phyloP scores from a whole-genome alignment of 1,284 basidiomycete genomes.

The Ceraceosorus bombacis region DNA sequence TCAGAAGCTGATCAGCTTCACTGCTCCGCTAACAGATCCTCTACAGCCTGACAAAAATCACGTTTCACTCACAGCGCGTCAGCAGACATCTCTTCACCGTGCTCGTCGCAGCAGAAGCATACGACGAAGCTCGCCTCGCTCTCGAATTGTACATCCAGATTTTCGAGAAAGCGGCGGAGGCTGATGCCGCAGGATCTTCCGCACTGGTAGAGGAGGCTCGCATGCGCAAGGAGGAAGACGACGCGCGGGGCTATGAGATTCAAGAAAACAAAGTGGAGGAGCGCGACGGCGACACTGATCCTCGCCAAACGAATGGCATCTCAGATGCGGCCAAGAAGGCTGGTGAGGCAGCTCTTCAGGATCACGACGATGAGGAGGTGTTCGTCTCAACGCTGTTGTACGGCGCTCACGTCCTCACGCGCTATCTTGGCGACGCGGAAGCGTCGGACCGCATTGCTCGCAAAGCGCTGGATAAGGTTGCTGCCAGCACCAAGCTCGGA shows the following conservation, averaged over 20 bases:
- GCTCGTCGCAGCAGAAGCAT: slow-evolving; percentile 40
- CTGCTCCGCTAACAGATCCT: slow-evolving; percentile 17
- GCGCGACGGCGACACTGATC: slow-evolving; percentile 10
- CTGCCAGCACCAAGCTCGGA: slow-evolving; percentile 6
- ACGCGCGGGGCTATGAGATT: background rate
- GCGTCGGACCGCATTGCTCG: slow-evolving; percentile 28
- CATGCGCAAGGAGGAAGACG: slow-evolving; percentile 5
- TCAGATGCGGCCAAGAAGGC: slow-evolving; percentile 9
- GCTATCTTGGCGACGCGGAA: slow-evolving; percentile 23
- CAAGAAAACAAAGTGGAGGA: slow-evolving; percentile 5
- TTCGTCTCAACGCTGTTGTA: slow-evolving; percentile 32
- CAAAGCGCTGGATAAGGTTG: slow-evolving; percentile 23
- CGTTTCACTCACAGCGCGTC: slow-evolving; percentile 44
- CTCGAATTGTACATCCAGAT: slow-evolving; percentile 38
- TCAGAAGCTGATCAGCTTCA: no score
- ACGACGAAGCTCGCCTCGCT: slow-evolving; percentile 35
- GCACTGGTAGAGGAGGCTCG: slow-evolving; percentile 8
- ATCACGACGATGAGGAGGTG: slow-evolving; percentile 28
- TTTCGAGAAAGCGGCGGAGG: slow-evolving; percentile 42
- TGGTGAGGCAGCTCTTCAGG: slow-evolving; percentile 12
- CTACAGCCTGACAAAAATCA: slow-evolving; percentile 35
- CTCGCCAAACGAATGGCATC: slow-evolving; percentile 7
- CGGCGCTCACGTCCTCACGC: slow-evolving; percentile 27
- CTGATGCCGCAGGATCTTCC: slow-evolving; percentile 17
- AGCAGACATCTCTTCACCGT: slow-evolving; percentile 33